A percentile compares a stretch with the other conserved stretches of the same genome.
Evolutionary conservation across 1,284 basidiomycete species (phyloP).

Genomic region (Vanrija sp.): DNA sequence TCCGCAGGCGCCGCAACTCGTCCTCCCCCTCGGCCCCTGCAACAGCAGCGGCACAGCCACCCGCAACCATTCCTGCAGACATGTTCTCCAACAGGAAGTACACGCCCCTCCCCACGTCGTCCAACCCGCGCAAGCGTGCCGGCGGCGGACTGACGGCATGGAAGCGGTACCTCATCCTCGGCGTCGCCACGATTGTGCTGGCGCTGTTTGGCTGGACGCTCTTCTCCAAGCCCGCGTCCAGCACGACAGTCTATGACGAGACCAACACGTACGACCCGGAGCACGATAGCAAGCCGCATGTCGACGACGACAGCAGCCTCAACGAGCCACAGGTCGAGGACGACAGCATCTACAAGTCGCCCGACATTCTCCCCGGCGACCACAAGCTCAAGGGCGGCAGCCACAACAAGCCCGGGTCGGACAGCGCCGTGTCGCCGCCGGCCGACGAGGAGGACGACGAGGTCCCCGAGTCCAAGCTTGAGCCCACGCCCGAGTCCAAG

Average conservation of each 20-base stretch:
- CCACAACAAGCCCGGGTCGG: neutral
- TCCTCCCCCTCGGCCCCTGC: no score
- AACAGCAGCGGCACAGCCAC: neutral
- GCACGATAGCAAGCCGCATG: constrained; percentile 18
- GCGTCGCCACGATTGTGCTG: constrained; percentile 4
- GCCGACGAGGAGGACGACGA: constrained; percentile 16
- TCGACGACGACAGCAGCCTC: constrained; percentile 23
- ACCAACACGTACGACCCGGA: constrained; percentile 39
- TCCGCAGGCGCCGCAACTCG: no score
- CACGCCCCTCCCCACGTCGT: constrained; percentile 39
- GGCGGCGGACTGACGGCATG: constrained; percentile 34
- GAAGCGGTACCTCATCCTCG: constrained; percentile 39
- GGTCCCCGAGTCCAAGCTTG: neutral
- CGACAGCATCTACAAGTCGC: constrained; percentile 20
- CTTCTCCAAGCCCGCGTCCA: constrained; percentile 5
- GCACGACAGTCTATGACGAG: constrained; percentile 24
- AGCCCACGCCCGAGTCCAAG: neutral
- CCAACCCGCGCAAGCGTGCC: constrained; percentile 26
- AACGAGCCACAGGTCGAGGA: constrained; percentile 25
- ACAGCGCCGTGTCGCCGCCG: neutral
- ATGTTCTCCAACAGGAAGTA: constrained; percentile 46
- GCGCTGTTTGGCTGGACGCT: constrained; percentile 1
- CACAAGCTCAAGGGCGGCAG: constrained; percentile 5
- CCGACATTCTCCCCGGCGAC: constrained; percentile 26
- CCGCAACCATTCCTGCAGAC: neutral